Evolutionary conservation across 306 rosid species (phyloP).

Genomic region (Cucurbita pepo): DNA sequence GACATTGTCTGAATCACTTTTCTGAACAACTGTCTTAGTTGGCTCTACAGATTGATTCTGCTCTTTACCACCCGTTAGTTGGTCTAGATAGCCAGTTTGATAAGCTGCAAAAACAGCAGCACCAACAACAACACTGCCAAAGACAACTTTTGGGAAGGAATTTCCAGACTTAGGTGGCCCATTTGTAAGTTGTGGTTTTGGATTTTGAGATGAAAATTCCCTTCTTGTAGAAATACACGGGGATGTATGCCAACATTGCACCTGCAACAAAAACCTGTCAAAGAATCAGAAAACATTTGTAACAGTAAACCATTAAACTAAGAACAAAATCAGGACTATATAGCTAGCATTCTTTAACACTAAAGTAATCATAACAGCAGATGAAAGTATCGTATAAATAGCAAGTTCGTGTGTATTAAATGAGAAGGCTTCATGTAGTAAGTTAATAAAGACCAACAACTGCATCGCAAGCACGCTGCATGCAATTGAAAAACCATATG

Average conservation of each 20-base stretch:
- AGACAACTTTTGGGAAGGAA: slow-evolving; percentile 26
- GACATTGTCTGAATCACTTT: slow-evolving; percentile 17
- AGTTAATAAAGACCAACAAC: too few species aligned
- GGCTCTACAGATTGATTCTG: slow-evolving; percentile 16
- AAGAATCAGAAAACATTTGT: not conserved
- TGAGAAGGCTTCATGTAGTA: too few species aligned
- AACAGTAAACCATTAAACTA: not conserved
- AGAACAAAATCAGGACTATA: not conserved
- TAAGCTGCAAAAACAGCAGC: slow-evolving; percentile 57
- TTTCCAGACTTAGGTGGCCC: slow-evolving; percentile 32
- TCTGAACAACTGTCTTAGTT: slow-evolving; percentile 17
- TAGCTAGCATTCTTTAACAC: not conserved
- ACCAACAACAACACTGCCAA: slow-evolving; percentile 58
- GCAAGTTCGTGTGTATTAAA: not conserved
- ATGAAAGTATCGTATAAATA: not conserved
- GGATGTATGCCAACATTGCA: slow-evolving; percentile 35
- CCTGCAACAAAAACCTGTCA: slow-evolving; percentile 5
- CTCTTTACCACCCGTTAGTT: slow-evolving; percentile 29
- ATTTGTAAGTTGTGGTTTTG: slow-evolving; percentile 28
- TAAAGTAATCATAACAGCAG: not conserved
- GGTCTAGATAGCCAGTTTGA: slow-evolving; percentile 52
- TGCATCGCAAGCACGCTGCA: too few species aligned
- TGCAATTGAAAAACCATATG: too few species aligned
- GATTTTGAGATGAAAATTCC: slow-evolving; percentile 42
- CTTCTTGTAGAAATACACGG: slow-evolving; percentile 25